Conservation (phyloP, 805 yeast genomes). For the Candida morakotiae region DNA sequence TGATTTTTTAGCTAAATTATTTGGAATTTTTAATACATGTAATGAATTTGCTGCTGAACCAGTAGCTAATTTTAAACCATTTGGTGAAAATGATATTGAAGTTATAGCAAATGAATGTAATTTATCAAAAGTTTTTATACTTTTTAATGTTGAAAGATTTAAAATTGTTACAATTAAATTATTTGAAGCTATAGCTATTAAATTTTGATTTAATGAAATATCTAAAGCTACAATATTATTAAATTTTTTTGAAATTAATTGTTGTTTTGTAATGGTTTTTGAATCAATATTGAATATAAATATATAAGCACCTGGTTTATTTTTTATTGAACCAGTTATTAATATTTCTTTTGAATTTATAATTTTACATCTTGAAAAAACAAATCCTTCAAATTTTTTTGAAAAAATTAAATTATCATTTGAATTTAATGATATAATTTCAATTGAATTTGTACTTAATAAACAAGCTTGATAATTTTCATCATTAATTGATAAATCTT, state of each 20-base stretch:
- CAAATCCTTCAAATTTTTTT: slow-evolving; percentile 19
- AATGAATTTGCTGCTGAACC: slow-evolving; percentile 76
- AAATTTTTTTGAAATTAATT: slow-evolving; percentile 42
- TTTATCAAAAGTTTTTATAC: slow-evolving; percentile 48
- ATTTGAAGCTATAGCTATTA: slow-evolving; percentile 56
- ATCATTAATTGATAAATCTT: slow-evolving; percentile 65
- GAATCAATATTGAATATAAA: slow-evolving; percentile 41
- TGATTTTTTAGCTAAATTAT: slow-evolving; percentile 36
- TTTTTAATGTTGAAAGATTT: slow-evolving; percentile 47
- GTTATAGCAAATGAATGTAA: slow-evolving; percentile 81
- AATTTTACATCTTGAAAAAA: slow-evolving; percentile 42
- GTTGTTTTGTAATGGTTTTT: slow-evolving; percentile 39
- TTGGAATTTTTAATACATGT: slow-evolving; percentile 58
- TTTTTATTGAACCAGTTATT: slow-evolving; percentile 28
- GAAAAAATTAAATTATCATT: slow-evolving; percentile 35
- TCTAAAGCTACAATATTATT: slow-evolving; percentile 54
- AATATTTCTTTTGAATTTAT: slow-evolving; percentile 28
- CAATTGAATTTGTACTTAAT: slow-evolving; percentile 52
- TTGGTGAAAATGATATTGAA: slow-evolving; percentile 61
- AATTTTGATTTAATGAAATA: slow-evolving; percentile 36
- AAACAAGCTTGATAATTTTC: slow-evolving; percentile 51
- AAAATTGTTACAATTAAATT: slow-evolving; percentile 65
- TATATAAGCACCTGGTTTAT: slow-evolving; percentile 37
- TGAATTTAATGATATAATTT: slow-evolving; percentile 46
- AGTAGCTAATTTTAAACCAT: slow-evolving; percentile 63